These are phyloP conservation scores for Sporisorium iseilematis-ciliati DNA, from an alignment of 1,284 basidiomycete genomes.

Conservation along the genomic window DNA sequence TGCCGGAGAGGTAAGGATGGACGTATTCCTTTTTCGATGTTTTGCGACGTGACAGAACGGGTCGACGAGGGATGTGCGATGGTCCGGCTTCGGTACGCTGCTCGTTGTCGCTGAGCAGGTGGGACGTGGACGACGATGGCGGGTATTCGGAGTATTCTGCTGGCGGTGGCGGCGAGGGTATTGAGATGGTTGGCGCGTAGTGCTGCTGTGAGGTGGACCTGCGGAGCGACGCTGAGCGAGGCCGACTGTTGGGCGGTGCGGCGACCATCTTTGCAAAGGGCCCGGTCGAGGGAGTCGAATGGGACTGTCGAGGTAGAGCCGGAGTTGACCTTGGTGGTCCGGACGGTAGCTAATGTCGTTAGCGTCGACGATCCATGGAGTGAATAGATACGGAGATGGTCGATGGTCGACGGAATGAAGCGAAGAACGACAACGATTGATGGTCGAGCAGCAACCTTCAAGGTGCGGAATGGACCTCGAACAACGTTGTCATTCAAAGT, in stretches of 20 bases:
- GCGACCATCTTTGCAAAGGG: slow-evolving; percentile 8
- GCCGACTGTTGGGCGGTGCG: neutral
- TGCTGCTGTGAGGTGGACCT: slow-evolving; percentile 13
- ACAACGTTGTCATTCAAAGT: neutral
- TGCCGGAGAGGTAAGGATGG: slow-evolving; percentile 69
- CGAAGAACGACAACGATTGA: neutral
- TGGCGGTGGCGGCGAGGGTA: slow-evolving; percentile 24
- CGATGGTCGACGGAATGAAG: neutral
- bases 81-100: slow-evolving; percentile 12
- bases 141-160: slow-evolving; percentile 3
- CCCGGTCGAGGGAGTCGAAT: slow-evolving; percentile 2
- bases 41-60: slow-evolving; percentile 31
- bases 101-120: slow-evolving; percentile 7
- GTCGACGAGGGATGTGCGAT: slow-evolving; percentile 28
- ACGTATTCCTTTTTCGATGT: slow-evolving; percentile 46
- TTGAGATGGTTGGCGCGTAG: slow-evolving; percentile 19
- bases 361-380: neutral
- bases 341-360: neutral
- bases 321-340: neutral
- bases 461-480: neutral
- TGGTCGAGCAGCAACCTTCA: neutral
- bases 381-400: neutral
- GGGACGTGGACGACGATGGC: slow-evolving; percentile 16
- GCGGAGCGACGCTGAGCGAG: slow-evolving; percentile 23
- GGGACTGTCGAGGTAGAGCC: slow-evolving; percentile 2